Base-by-base conservation (phyloP, 2,329 filamentous ascomycete genomes). In the Trichoderma citrinoviride region DNA sequence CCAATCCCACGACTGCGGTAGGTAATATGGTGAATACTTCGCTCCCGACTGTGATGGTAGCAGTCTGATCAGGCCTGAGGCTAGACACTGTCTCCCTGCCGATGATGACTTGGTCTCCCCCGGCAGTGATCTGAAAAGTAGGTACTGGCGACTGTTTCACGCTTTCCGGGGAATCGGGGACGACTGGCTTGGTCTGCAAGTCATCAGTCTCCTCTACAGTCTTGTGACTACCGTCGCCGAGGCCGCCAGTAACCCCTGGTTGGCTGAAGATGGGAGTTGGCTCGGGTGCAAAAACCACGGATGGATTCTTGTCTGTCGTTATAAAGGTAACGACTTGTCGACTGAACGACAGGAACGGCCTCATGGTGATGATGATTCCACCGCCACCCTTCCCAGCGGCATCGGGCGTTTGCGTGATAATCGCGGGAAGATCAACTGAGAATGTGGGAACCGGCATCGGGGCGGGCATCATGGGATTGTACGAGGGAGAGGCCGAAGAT, bases 271-370 rank as follows among this genome's bases (percentile, higher is more conserved):
- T 68, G 0, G 81, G 81, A 5, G 76, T 73, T 5, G 71, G 66
- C 17, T 78, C 72, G 2, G 77, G 75, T 1, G 79, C 70, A 66
- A 77, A 75, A 3, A 84, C 77, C 17, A 85, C 81, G 8, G 80
- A 78, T 0, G 83, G 83, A 63, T 85, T 85, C 70, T 84, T 85
- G 70, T 84, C 83, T 3, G 83, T 84, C 2, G 82, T 84, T 57
- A 82, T 71, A 53, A 83, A 80, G 3, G 79, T 82, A 53, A 82
- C 68, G 6, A 78, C 79, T n/a, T 49, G 61, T 3, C 47, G 61
- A 41, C 41, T 52, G 14, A 55, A 43, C 3, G 44, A 46, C 4
- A 52, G 47, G 17, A 54, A 44, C 14, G 61, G 65, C 10, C 41
- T 54, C 23, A 66, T 44, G 7, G 64, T 66, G 29, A 63, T 53